Base-by-base conservation (phyloP, 208 protist species). In the Leishmania martiniquensis region DNA sequence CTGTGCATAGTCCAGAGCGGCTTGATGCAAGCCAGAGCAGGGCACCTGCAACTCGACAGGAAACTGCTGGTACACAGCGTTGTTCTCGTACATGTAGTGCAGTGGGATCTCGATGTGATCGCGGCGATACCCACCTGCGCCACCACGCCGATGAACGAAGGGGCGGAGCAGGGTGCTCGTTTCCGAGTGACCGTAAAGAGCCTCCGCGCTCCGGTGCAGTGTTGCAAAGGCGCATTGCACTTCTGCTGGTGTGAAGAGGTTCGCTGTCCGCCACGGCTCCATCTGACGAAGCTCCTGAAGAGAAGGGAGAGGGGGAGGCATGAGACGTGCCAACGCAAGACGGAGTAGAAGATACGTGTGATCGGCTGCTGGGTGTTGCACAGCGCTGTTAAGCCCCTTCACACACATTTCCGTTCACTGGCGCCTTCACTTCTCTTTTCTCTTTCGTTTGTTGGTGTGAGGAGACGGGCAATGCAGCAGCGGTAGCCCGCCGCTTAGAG, bases 161-260 rank as follows among this genome's bases (percentile, higher is more conserved):
- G 29, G 75, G 22, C 22, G 13, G 49, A 79, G 81, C 66, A 66
- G 82, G 44, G 2, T 29, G 22, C 39, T 45, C 0, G 37, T 51
- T 29, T 37, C 65, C 22, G 44, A 37, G 29, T 25, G 13, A 60
- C 17, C 37, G 10, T 72, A 79, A 42, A 73, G 72, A 20, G 29
- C 12, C 17, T 54, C 72, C 22, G 39, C 42, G 57, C 72, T 47
- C 4, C 83, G 60, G 25, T 69, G 72, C 52, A 93, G 66, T 15
- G 85, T 84, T 9, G 83, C 82, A 62, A 84, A 93, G 20, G 89
- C 89, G 4, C 84, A 76, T 9, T 51, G 29, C 42, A 84, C 77
- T 54, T 93, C 89, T 1, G 76, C 25, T 4, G 39, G 70, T 13
- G 78, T 68, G 70, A 90, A 93, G 22, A 83, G 81, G 7, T 66